Base-by-base conservation (phyloP, 495 filamentous ascomycete genomes). In the Penicillium goetzii region DNA sequence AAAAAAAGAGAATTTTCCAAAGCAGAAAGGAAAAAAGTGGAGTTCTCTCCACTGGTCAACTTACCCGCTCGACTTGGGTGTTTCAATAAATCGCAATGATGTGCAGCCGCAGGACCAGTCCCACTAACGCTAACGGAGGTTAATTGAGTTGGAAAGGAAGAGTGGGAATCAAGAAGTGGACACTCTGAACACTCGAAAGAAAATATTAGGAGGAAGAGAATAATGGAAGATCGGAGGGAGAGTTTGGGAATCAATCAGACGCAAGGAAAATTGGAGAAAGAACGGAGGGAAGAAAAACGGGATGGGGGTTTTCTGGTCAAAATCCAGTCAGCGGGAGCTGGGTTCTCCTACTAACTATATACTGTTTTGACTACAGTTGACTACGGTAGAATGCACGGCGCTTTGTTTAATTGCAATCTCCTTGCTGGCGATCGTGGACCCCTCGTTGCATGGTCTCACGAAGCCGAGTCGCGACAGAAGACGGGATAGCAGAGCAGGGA, bases 61-160 rank as follows among this genome's bases (percentile, higher is more conserved):
- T 67, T 64, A 68, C 61, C 26, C 47, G 52, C 34, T 61, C 45
- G 28, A 47, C 32, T 50, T 50, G 19, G 38, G 58, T 28, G 36
- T 50, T 61, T 66, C 61, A 65, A 66, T 62, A 66, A 65, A 66
- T 57, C 40, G 56, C 61, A 67, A 64, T 71, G 68, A 71, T 73
- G 61, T 73, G 71, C 71, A 68, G 59, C 59, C 47, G 61, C 51
- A 33, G 61, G 57, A 49, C 34, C 36, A 64, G 68, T 65, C 60
- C 67, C 67, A 65, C 63, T 28, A 56, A 53, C 49, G 59, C 60
- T 59, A 66, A 59, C 50, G 47, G 58, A 64, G 45, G 64, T 66
- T 68, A 66, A 65, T 68, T 67, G 51, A 50, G 41, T 19, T 23
- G 21, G 28, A 41, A 52, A 56, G 40, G 54, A 55, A 56, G 30